These are phyloP conservation scores for Rhizoclosmatium sp. DNA, from an alignment of 192 early-diverging fungal genomes.

Conservation along the genomic window DNA sequence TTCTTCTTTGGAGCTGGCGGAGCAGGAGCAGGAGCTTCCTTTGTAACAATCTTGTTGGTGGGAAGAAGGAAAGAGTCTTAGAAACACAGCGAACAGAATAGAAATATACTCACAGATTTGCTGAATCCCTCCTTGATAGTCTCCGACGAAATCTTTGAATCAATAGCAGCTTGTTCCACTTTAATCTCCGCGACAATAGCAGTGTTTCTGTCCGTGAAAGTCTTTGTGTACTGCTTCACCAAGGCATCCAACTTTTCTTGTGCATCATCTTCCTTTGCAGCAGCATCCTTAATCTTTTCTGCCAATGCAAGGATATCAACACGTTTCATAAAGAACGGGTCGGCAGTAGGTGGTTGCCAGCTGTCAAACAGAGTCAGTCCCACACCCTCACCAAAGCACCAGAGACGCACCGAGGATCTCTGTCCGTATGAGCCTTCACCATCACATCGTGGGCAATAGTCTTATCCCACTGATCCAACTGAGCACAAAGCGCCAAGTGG, in stretches of 20 bases:
- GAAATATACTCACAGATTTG: slow-evolving; percentile 49
- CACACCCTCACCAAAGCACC: no score
- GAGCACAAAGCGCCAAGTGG: background rate
- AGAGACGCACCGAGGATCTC: slow-evolving; percentile 41
- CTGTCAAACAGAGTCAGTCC: background rate
- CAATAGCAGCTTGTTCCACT: slow-evolving; percentile 51
- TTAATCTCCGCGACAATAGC: slow-evolving; percentile 47
- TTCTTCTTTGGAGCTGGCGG: slow-evolving; percentile 9
- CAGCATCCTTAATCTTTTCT: slow-evolving; percentile 3
- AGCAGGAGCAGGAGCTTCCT: background rate
- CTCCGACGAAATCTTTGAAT: slow-evolving; percentile 56
- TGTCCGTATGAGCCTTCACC: slow-evolving; percentile 27
- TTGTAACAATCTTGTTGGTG: slow-evolving; percentile 6
- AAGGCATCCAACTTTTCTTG: background rate
- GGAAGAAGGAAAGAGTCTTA: background rate
- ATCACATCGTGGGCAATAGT: slow-evolving; percentile 28
- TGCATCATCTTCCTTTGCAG: background rate
- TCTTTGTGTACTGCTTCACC: slow-evolving; percentile 11
- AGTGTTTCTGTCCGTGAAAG: slow-evolving; percentile 24
- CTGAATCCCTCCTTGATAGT: slow-evolving; percentile 55
- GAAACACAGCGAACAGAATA: background rate
- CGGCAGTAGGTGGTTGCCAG: slow-evolving; percentile 38
- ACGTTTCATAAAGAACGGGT: slow-evolving; percentile 43
- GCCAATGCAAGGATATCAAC: slow-evolving; percentile 16
- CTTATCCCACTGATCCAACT: slow-evolving; percentile 22